A percentile compares a stretch with the other conserved stretches of the same genome.
phyloP scores from a whole-genome alignment of 139 green algal species.

The Picochlorum sp. region DNA sequence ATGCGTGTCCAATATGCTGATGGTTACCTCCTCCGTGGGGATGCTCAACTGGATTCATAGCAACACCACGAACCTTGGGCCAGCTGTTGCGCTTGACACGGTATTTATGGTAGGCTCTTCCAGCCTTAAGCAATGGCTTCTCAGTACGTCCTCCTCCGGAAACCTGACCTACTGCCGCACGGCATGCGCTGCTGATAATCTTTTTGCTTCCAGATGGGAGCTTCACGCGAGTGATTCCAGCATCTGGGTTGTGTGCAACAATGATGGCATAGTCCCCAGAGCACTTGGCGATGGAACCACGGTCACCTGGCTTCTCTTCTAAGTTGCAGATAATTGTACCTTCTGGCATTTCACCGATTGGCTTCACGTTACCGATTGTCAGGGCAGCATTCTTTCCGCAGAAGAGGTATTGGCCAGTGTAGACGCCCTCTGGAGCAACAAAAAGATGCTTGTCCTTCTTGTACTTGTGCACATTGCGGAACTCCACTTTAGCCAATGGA shows the following conservation, averaged over 20 bases:
- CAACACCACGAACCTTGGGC: slow-evolving; percentile 94
- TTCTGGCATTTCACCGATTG: slow-evolving; percentile 93
- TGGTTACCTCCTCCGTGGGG: slow-evolving; percentile 99
- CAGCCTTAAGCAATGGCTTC: slow-evolving; percentile 99
- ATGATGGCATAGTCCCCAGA: slow-evolving; percentile 97
- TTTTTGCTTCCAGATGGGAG: slow-evolving; percentile 97
- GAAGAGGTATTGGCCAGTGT: slow-evolving; percentile 97
- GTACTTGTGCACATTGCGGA: slow-evolving; percentile 87
- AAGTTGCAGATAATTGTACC: slow-evolving; percentile 98
- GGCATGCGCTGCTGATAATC: slow-evolving; percentile 83
- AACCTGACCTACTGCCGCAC: slow-evolving; percentile 93
- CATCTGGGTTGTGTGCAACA: slow-evolving; percentile 95
- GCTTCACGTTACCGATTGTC: slow-evolving; percentile 94
- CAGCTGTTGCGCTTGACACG: slow-evolving; percentile 91
- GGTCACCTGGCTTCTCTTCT: slow-evolving; percentile 83
- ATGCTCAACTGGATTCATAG: slow-evolving; percentile 99
- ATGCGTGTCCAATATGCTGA: slow-evolving; percentile 99
- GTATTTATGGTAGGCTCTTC: slow-evolving; percentile 93
- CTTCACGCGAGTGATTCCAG: slow-evolving; percentile 96
- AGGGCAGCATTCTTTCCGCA: slow-evolving; percentile 92
- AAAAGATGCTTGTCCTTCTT: slow-evolving; percentile 94
- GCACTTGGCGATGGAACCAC: slow-evolving; percentile 78
- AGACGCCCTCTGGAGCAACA: slow-evolving; percentile 91
- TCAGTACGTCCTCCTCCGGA: slow-evolving; percentile 94
- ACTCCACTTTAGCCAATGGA: slow-evolving; percentile 87